Conservation (phyloP, 257 asterid genomes). For the Jacaranda mimosifolia region DNA sequence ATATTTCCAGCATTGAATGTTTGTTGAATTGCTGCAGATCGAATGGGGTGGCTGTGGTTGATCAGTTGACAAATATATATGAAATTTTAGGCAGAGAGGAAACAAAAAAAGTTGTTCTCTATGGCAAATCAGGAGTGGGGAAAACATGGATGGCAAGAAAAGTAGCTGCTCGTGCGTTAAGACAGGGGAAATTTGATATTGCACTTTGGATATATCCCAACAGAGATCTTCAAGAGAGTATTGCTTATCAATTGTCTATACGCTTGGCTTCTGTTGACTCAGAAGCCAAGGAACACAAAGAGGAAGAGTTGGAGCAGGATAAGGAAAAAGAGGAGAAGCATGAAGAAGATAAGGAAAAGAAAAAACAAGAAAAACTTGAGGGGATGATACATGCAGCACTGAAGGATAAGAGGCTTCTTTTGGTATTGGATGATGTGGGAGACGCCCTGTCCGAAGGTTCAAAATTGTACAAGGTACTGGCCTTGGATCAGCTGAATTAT, state of each 20-base stretch:
- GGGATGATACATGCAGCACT: not conserved
- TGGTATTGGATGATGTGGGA: conserved; percentile 21
- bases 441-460: not conserved
- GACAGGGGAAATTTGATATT: conserved; percentile 20
- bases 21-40: conserved; percentile 33
- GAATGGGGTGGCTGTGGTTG: not conserved
- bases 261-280: not conserved
- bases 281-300: not conserved
- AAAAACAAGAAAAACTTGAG: not conserved
- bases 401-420: conserved; percentile 27
- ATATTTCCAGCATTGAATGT: no score
- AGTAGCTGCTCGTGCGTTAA: conserved; percentile 35
- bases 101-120: conserved; percentile 10
- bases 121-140: conserved; percentile 48
- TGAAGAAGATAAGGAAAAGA: not conserved
- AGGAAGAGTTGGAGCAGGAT: conserved; percentile 3
- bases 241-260: conserved; percentile 37
- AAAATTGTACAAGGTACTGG: not conserved
- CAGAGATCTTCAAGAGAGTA: conserved; percentile 29
- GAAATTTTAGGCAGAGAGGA: not conserved
- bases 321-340: not conserved
- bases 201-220: conserved; percentile 45
- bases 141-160: conserved; percentile 54
- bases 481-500: not conserved
- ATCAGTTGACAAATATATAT: not conserved